Base-by-base conservation (phyloP, 768 basidiomycete species). In the Termitomyces sp. region DNA sequence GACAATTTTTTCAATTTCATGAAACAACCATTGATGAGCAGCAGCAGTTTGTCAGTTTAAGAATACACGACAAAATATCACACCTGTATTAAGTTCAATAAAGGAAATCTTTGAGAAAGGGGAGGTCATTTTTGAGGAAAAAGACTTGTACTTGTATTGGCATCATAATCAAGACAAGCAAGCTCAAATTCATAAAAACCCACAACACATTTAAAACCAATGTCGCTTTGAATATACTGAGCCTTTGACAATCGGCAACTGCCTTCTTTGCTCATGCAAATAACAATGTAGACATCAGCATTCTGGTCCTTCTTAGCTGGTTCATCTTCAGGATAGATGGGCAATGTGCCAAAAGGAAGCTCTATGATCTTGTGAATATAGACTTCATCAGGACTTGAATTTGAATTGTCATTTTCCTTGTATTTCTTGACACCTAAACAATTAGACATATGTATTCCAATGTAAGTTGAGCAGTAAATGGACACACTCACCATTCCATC, bases 121-220 rank as follows among this genome's bases (percentile, higher is more conserved):
- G n/a, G n/a, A n/a, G n/a, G n/a, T n/a, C n/a, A n/a, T n/a, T n/a
- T n/a, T n/a, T n/a, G n/a, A n/a, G n/a, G n/a, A n/a, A n/a, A n/a
- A n/a, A n/a, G n/a, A n/a, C n/a, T 13, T 10, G 4, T 0, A 53
- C 52, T 53, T 4, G 52, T 53, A 24, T 53, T 53, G 8, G 52
- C 38, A 13, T 53, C 52, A 36, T 7, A 12, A n/a, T 53, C 38
- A 42, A 53, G 10, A 18, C 52, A 38, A 3, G 61, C 65, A 2
- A 72, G 33, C 52, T 70, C 65, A 56, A 72, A 70, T 43, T 72
- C 67, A 18, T 66, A 57, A 35, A 65, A 72, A 0, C 69, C 66
- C 2, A 61, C 60, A 5, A 70, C 57, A 6, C 66, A 54, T 28
- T 68, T 68, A 60, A 69, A 70, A 1, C 58, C 61, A 30, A 70